Percentiles rank a stretch among this genome's conserved stretches.
Evolutionary conservation across 345 rosid genomes (phyloP).

Genomic region (Citrus unshiu): DNA sequence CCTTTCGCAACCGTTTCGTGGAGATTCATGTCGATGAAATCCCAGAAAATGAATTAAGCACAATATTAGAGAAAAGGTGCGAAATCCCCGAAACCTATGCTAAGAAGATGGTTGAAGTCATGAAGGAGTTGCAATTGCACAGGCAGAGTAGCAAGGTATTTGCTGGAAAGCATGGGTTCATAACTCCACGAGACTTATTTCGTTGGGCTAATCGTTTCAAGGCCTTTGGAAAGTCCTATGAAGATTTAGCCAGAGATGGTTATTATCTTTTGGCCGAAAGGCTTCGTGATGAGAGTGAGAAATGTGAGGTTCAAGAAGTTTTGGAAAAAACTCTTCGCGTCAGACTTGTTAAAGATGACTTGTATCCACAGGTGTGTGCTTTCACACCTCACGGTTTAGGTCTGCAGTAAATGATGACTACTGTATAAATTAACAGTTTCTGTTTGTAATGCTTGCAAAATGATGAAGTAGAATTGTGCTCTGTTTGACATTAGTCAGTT

Average conservation of each 20-base stretch:
- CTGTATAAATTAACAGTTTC: neutral
- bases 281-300: constrained; percentile 84
- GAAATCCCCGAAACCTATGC: constrained; percentile 74
- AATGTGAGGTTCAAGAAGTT: constrained; percentile 67
- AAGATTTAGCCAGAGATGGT: constrained; percentile 88
- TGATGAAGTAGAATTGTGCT: neutral
- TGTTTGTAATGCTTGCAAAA: neutral
- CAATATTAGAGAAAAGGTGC: constrained; percentile 63
- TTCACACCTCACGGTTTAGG: neutral
- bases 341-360: constrained; percentile 52
- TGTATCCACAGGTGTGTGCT: constrained; percentile 58
- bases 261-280: constrained; percentile 93
- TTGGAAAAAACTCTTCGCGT: constrained; percentile 66
- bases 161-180: constrained; percentile 98
- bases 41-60: constrained; percentile 78
- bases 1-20: constrained; percentile 95
- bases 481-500: neutral
- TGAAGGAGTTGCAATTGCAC: constrained; percentile 89
- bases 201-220: constrained; percentile 93
- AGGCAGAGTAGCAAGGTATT: constrained; percentile 91
- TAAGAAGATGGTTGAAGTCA: constrained; percentile 77
- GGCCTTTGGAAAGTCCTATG: constrained; percentile 59
- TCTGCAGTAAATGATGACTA: neutral
- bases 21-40: constrained; percentile 98
- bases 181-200: constrained; percentile 93